Evolutionary conservation across 2,329 filamentous ascomycete genomes (phyloP).

Genomic region (Chalara sp.): DNA sequence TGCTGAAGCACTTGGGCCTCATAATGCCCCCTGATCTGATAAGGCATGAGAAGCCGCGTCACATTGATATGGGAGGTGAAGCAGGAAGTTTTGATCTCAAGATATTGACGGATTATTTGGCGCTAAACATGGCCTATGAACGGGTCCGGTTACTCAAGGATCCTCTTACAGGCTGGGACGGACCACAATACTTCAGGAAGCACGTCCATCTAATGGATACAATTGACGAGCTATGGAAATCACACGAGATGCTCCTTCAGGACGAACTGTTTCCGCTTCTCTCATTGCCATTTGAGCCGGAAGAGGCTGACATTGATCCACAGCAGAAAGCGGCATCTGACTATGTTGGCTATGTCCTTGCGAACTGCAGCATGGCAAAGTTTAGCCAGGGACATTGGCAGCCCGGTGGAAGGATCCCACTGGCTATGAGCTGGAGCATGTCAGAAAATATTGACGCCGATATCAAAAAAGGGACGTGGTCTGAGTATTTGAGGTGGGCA

Average conservation of each 20-base stretch:
- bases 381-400: background rate
- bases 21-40: background rate
- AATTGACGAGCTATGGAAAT: background rate
- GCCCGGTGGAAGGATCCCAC: background rate
- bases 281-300: background rate
- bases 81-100: too few relatives aligned
- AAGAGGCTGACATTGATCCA: background rate
- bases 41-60: background rate
- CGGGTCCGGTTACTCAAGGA: background rate
- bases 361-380: background rate
- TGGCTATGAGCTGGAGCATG: background rate
- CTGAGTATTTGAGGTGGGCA: constrained; percentile 2
- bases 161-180: background rate
- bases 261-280: background rate
- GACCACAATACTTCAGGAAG: background rate
- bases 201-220: background rate
- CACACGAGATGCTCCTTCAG: background rate
- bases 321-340: background rate
- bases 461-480: background rate
- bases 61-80: background rate
- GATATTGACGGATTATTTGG: background rate
- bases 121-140: background rate
- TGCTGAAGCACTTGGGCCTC: background rate
- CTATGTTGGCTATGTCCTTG: background rate
- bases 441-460: constrained; percentile 3